Base-by-base conservation (phyloP, 2,329 filamentous ascomycete genomes). In the Lasiodiplodia sp. region DNA sequence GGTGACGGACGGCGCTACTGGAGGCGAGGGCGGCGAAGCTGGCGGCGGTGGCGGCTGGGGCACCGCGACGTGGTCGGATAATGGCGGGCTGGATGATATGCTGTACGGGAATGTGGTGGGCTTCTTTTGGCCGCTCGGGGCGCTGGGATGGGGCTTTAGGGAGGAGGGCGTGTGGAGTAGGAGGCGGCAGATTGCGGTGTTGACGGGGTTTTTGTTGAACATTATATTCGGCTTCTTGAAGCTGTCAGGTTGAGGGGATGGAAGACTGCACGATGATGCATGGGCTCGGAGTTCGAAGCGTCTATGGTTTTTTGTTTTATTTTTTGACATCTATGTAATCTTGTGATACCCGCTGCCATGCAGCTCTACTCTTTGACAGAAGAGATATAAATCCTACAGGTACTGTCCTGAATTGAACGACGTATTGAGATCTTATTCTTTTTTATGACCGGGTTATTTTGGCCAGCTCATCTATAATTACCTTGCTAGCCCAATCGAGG, bases 121-220 rank as follows among this genome's bases (percentile, higher is more conserved):
- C 0, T 99, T 98, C 83, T 92, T 99, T 78, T 98, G 95, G 88
- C 96, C 96, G 4, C 80, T 98, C 11, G 95, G 93, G 0, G 94
- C 92, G 74, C 83, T 95, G 68, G 89, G 91, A 65, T 97, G 94
- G 93, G 83, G 96, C 62, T 87, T 95, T 72, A 86, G 94, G 69
- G 93, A 97, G 79, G 92, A 96, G 69, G 94, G 92, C 0, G 90
- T 98, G 69, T 97, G 94, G 88, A 92, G 90, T 70, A 89, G 91
- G 75, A 86, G 94, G 75, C 92, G 93, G 84, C 90, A 94, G 78
- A 88, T 97, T 74, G 95, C 95, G 73, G 93, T 98, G 18, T 89
- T 92, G 64, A 91, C 94, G 55, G 96, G 96, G 0, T 89, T 97
- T 23, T 79, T 94, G 70, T 85, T 98, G 49, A 96, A 95, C 80